Percentiles rank a stretch among this genome's conserved stretches.
phyloP scores from a whole-genome alignment of 495 filamentous ascomycete genomes.

The Penicillium lividum region DNA sequence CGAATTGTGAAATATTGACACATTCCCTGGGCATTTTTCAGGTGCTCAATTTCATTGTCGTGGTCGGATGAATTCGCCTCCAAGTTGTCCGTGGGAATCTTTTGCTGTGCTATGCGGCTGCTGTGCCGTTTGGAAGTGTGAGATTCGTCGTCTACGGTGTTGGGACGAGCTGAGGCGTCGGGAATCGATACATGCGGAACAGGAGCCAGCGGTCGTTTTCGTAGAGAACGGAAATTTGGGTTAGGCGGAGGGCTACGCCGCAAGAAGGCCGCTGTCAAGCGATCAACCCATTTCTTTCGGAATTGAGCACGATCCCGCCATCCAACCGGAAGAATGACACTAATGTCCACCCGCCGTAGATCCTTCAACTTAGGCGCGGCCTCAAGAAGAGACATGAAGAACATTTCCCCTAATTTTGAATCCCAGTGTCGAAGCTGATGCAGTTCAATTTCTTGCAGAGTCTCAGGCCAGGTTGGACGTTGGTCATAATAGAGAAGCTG shows the following conservation, averaged over 20 bases:
- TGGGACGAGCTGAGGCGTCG: constrained; percentile 10
- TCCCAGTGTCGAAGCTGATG: constrained; percentile 72
- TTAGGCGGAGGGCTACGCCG: constrained; percentile 54
- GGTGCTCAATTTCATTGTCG: constrained; percentile 12
- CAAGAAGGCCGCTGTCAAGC: constrained; percentile 64
- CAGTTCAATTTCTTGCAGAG: constrained; percentile 68
- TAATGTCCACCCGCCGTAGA: constrained; percentile 67
- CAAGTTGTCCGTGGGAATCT: constrained; percentile 21
- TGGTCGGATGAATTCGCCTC: not conserved
- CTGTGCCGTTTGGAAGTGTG: constrained; percentile 43
- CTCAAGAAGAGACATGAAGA: constrained; percentile 75
- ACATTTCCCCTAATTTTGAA: constrained; percentile 61
- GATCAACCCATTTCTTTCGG: constrained; percentile 68
- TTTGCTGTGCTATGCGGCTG: constrained; percentile 37
- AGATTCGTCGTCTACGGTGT: constrained; percentile 14
- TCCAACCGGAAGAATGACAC: constrained; percentile 68
- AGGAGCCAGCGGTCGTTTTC: constrained; percentile 12
- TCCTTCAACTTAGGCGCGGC: constrained; percentile 60
- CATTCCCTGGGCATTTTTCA: constrained; percentile 60
- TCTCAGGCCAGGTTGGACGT: constrained; percentile 72
- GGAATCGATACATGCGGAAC: not conserved
- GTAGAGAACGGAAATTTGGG: constrained; percentile 30
- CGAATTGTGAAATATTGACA: constrained; percentile 77
- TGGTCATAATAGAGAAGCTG: constrained; percentile 59
- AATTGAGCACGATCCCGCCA: constrained; percentile 79